A percentile compares a stretch with the other conserved stretches of the same genome.
Evolutionary conservation across 257 asterid genomes (phyloP).

Genomic region (Solanum habrochaites): DNA sequence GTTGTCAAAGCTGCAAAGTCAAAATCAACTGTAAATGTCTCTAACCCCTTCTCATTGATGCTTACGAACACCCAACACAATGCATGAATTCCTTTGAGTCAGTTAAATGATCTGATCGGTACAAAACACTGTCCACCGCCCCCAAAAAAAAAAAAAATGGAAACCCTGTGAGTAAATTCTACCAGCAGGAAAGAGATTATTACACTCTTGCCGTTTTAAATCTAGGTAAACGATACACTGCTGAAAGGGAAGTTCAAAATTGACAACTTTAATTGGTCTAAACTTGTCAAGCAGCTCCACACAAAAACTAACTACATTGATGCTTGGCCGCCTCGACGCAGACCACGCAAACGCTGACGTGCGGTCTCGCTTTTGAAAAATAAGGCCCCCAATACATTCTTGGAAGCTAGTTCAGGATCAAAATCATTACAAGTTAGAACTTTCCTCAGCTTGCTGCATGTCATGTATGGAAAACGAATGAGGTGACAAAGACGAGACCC

Average conservation of each 20-base stretch:
- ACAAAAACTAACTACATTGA: not conserved
- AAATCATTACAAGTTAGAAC: slow-evolving; percentile 10
- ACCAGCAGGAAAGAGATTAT: slow-evolving; percentile 3
- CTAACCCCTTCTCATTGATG: slow-evolving; percentile 2
- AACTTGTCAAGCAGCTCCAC: slow-evolving; percentile 11
- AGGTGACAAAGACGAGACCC: not conserved
- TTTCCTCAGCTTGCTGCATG: slow-evolving; percentile 8
- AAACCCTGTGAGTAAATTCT: slow-evolving; percentile 7
- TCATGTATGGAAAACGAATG: slow-evolving; percentile 11
- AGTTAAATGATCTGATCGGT: slow-evolving; percentile 8
- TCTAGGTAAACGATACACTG: slow-evolving; percentile 6
- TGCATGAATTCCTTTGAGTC: slow-evolving; percentile 5
- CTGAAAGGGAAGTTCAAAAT: not conserved
- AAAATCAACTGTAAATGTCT: slow-evolving; percentile 2
- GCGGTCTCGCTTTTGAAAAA: slow-evolving; percentile 5
- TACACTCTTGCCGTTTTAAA: slow-evolving; percentile 3
- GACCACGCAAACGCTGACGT: not conserved
- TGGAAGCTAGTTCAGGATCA: not conserved
- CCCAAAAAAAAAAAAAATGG: too few relatives aligned
- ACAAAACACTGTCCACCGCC: slow-evolving; percentile 9
- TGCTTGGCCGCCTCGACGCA: not conserved
- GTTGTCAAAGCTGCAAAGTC: slow-evolving; percentile 3
- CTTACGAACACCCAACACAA: slow-evolving; percentile 10
- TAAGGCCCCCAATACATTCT: slow-evolving; percentile 6
- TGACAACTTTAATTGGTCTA: slow-evolving; percentile 3